These are phyloP conservation scores for Pleurotus eryngii DNA, from an alignment of 768 basidiomycete species.

Conservation along the genomic window DNA sequence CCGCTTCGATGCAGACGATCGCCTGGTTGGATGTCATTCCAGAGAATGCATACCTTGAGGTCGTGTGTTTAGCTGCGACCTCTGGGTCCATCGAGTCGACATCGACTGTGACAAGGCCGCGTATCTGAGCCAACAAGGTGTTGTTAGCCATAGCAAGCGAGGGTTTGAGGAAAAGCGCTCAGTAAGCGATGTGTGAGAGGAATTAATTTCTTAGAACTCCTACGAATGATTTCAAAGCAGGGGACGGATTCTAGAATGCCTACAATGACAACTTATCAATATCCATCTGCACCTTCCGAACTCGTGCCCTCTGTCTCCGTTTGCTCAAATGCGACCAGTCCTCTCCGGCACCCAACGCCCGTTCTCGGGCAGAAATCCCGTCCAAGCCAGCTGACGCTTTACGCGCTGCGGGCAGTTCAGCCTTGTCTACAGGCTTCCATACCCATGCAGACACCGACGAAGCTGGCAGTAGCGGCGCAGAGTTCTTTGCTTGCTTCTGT, in stretches of 20 bases:
- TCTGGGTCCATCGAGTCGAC: constrained; percentile 48
- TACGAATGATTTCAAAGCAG: no score
- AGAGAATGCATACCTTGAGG: constrained; percentile 24
- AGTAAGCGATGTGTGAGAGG: no score
- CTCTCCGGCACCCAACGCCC: constrained; percentile 42
- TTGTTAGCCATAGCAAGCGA: not conserved
- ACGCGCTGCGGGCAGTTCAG: not conserved
- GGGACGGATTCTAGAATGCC: no score
- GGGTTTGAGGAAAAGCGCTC: no score
- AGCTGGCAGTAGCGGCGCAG: constrained; percentile 10
- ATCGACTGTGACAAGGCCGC: constrained; percentile 34
- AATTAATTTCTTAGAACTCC: no score
- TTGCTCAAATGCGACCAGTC: constrained; percentile 59
- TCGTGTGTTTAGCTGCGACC: constrained; percentile 31
- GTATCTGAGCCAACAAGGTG: constrained; percentile 36
- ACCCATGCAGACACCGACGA: constrained; percentile 34
- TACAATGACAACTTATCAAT: constrained; percentile 14
- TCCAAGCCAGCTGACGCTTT: not conserved
- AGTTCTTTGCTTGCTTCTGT: constrained; percentile 16
- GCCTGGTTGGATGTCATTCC: constrained; percentile 54
- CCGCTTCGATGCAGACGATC: constrained; percentile 34
- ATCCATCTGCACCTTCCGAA: constrained; percentile 41
- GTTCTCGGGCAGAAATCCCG: constrained; percentile 21
- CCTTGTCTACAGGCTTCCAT: constrained; percentile 29
- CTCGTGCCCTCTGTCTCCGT: constrained; percentile 45